Base-by-base conservation (phyloP, 331 rosid species). In the Cydonia oblonga region DNA sequence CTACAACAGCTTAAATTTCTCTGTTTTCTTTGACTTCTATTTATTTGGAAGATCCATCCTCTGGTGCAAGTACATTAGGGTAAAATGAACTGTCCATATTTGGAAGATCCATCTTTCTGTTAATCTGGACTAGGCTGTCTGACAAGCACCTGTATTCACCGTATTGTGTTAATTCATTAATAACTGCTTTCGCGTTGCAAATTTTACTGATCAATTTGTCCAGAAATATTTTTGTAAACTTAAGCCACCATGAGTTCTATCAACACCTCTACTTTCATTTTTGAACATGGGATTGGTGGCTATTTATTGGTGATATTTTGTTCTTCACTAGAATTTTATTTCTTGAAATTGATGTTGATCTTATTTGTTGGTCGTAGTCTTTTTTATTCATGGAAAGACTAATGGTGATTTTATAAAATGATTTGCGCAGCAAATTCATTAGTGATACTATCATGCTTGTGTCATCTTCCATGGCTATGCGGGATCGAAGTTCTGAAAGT, bases 401-500 rank as follows among this genome's bases (percentile, higher is more conserved):
- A 42, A 22, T 49, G 24, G 64, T 78, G 68, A 72, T 60, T 58
- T 65, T 3, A n/a, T 12, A 5, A 30, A 26, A 75, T 66, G 35
- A 33, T 80, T 63, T 70, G 62, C 72, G 80, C 95, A 95, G 98
- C 86, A 88, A 95, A 85, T 95, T 91, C 84, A 81, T 95, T 65
- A 87, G 98, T 70, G 96, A 95, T 85, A 75, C 85, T 83, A 64
- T 91, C 76, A 89, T 89, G 97, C 75, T 75, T 29, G 70, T 91
- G 49, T 85, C 97, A 70, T 91, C 98, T 75, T 88, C 96, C 64
- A 84, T 95, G 98, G 92, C 98, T 72, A 83, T 26, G 72, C 88
- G 96, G 80, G 96, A 91, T 70, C 86, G 96, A 70, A 83, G 80
- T 84, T 85, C 96, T 42, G 97, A 91, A 80, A 75, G 84, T 86